Percentiles rank a stretch among this genome's conserved stretches.
Evolutionary conservation across 345 rosid species (phyloP).

Genomic region (Angophora floribunda): DNA sequence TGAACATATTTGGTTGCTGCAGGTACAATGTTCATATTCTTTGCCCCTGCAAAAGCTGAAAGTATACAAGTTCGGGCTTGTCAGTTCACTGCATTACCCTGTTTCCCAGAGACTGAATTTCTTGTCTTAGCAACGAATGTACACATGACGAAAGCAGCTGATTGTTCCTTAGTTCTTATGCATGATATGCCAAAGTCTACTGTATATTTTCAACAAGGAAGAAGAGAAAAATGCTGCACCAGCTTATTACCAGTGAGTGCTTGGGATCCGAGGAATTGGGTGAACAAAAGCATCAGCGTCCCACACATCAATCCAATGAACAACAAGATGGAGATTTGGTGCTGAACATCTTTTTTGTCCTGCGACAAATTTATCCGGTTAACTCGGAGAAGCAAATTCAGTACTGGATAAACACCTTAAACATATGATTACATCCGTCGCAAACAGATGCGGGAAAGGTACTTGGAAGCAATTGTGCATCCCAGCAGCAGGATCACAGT

Average conservation of each 20-base stretch:
- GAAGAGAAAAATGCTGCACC: background rate
- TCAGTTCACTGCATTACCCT: background rate
- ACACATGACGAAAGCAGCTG: background rate
- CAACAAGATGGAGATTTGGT: constrained; percentile 67
- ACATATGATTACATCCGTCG: background rate
- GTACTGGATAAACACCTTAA: background rate
- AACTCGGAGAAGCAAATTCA: background rate
- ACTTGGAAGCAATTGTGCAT: background rate
- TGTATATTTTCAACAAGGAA: background rate
- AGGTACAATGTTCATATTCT: constrained; percentile 61
- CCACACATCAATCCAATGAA: constrained; percentile 75
- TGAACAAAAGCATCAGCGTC: constrained; percentile 59
- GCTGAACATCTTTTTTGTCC: constrained; percentile 78
- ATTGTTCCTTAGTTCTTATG: background rate
- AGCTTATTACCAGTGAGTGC: constrained; percentile 58
- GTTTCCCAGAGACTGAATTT: background rate
- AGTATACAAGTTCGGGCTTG: background rate
- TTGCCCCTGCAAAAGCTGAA: constrained; percentile 79
- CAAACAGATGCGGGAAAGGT: background rate
- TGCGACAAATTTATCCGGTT: constrained; percentile 6
- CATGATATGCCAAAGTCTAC: background rate
- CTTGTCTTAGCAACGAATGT: background rate
- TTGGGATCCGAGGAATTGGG: constrained; percentile 60
- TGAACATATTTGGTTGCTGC: constrained; percentile 82
- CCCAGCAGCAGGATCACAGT: background rate